These are phyloP conservation scores for Claviceps lovelessii DNA, from an alignment of 2,329 filamentous ascomycete species.

Conservation along the genomic window DNA sequence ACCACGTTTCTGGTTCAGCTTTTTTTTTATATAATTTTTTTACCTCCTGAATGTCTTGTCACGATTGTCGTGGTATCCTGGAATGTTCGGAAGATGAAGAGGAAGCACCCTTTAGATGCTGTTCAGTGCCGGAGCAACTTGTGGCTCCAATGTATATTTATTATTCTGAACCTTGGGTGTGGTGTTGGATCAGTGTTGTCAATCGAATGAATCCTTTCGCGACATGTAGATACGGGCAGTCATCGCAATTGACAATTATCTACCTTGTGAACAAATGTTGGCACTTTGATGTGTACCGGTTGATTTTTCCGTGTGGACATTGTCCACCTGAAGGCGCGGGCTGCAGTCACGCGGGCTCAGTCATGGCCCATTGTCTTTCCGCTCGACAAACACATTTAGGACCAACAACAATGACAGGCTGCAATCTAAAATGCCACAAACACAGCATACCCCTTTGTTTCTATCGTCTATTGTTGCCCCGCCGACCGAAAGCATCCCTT, in stretches of 20 bases:
- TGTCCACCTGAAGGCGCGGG: background rate
- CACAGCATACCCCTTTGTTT: background rate
- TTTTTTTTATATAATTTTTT: constrained; percentile 1
- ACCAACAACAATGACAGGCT: too few relatives aligned
- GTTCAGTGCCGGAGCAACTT: constrained; percentile 7
- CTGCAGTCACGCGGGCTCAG: background rate
- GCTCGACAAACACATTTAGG: too few relatives aligned
- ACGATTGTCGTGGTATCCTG: constrained; percentile 3
- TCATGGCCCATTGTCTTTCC: too few relatives aligned
- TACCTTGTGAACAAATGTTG: constrained; percentile 8
- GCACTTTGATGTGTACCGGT: too few relatives aligned
- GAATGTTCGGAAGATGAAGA: constrained; percentile 12
- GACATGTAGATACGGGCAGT: background rate
- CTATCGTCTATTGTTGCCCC: constrained; percentile 15
- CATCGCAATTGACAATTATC: constrained; percentile 1
- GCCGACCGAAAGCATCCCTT: constrained; percentile 27
- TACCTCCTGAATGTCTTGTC: constrained; percentile 11
- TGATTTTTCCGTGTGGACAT: background rate
- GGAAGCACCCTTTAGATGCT: constrained; percentile 13
- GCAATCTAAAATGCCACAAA: background rate
- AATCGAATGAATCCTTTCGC: too few relatives aligned
- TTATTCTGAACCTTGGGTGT: too few relatives aligned
- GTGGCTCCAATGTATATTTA: constrained; percentile 16
- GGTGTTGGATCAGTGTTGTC: too few relatives aligned
- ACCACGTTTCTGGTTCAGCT: background rate